These are phyloP conservation scores for Copromyces sp. DNA, from an alignment of 495 filamentous ascomycete genomes.

Conservation along the genomic window DNA sequence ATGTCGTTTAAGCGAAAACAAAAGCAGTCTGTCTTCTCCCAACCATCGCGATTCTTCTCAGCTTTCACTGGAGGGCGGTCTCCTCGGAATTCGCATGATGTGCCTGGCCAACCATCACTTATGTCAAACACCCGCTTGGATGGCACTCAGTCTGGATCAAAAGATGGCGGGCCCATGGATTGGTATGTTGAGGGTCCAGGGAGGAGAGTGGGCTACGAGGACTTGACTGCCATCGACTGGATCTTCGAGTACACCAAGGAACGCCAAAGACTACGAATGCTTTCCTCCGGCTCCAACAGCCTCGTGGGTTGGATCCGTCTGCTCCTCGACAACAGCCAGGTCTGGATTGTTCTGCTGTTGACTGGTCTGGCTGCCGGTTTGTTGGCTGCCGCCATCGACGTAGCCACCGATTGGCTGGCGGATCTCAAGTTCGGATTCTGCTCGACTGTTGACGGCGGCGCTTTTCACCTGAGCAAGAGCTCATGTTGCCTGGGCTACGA, in stretches of 20 bases:
- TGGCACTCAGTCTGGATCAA: conserved; percentile 16
- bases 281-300: conserved; percentile 60
- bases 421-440: conserved; percentile 94
- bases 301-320: conserved; percentile 62
- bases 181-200: conserved; percentile 92
- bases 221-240: conserved; percentile 98
- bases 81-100: neutral
- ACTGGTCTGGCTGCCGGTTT: conserved; percentile 69
- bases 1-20: conserved; percentile 79
- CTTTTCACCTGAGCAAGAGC: conserved; percentile 77
- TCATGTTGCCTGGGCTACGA: conserved; percentile 94
- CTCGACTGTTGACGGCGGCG: conserved; percentile 63
- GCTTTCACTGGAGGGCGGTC: conserved; percentile 40
- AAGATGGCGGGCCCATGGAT: conserved; percentile 60
- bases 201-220: conserved; percentile 85
- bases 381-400: conserved; percentile 80
- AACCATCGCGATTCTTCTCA: conserved; percentile 45
- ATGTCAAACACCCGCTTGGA: neutral
- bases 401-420: conserved; percentile 88
- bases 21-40: conserved; percentile 42
- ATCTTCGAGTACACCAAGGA: conserved; percentile 99
- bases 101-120: neutral
- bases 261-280: conserved; percentile 67
- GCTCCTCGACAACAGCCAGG: conserved; percentile 72
- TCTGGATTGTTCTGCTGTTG: conserved; percentile 78